Evolutionary conservation across 345 rosid species (phyloP), one percentile per base, ranked within the genome.

Genomic region (Eucalyptus viminalis): DNA sequence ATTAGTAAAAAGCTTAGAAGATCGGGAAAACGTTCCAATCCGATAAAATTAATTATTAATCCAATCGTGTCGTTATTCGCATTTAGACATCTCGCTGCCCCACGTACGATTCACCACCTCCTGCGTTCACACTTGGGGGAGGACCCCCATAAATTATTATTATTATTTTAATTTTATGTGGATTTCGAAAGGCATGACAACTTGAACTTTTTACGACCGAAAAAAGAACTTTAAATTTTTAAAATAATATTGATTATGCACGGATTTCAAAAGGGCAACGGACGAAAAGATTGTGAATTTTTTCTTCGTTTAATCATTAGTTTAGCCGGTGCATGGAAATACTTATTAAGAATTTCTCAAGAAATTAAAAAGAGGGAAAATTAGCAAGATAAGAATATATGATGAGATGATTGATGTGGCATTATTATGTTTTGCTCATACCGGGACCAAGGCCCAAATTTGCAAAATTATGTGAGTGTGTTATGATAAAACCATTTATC

Each of bases 401-500:
- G 25, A 65, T 29, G 19, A 65, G 22, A 67, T 31, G 12, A 8
- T 4, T 67, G 80, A 31, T 31, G 6, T 8, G 16, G 16, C 5
- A 62, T 1, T 62, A 0, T 29, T 6, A 62, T 27, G 34, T 29
- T 62, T 62, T 62, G 69, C 16, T 62, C 34, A 29, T 62, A 62
- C 13, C 1, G 1, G 15, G 69, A 29, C 34, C 8, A 13, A 27
- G 34, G 31, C 1, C 0, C 31, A 27, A 27, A 27, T 60, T 6
- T 0, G 16, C 16, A 27, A 12, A 29, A 6, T 62, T 29, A 13
- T 3, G 69, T 0, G 34, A 27, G 4, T 1, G 9, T 13, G 9
- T 6, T 0, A 1, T 29, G 4, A 13, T 60, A 27, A 0, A 60
- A 27, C 2, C 9, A 27, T 27, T 5, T 2, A 60, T 27, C 34